Percentiles rank a stretch among this genome's conserved stretches.
These are phyloP conservation scores for Cryptosporidium ubiquitum DNA, from an alignment of 169 alveolate species.

Conservation along the genomic window DNA sequence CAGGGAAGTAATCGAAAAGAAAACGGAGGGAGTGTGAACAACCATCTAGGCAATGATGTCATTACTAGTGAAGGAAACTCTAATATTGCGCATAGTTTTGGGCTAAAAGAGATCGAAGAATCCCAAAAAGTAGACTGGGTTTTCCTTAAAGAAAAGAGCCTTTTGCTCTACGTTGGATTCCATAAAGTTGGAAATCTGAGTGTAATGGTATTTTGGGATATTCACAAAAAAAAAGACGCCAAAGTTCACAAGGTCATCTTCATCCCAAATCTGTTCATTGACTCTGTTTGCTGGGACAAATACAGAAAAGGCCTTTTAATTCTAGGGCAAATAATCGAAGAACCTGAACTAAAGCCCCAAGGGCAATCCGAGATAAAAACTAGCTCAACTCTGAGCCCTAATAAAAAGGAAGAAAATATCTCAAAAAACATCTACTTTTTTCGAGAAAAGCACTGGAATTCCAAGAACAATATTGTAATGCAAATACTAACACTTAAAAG, in stretches of 20 bases:
- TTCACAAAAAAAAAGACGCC: constrained; percentile 9
- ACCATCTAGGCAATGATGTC: neutral
- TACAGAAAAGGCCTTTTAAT: constrained; percentile 30
- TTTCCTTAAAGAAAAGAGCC: neutral
- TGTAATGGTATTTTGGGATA: constrained; percentile 17
- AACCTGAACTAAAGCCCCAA: neutral
- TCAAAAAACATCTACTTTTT: neutral
- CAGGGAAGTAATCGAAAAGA: neutral
- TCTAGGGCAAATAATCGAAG: neutral
- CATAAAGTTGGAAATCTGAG: neutral
- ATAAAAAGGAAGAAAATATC: neutral
- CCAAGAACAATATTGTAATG: neutral
- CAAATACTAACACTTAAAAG: constrained; percentile 29
- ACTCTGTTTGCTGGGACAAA: constrained; percentile 14
- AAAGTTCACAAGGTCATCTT: constrained; percentile 5
- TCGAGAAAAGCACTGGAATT: neutral
- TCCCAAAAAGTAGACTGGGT: constrained; percentile 29
- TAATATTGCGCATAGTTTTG: neutral
- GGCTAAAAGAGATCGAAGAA: constrained; percentile 10
- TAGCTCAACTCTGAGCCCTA: neutral
- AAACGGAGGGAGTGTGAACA: neutral
- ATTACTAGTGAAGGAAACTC: neutral
- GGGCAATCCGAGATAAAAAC: neutral
- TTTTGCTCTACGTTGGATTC: constrained; percentile 17
- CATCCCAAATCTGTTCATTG: neutral